These are phyloP conservation scores for Talaromyces proteolyticus DNA, from an alignment of 495 filamentous ascomycete genomes.

Conservation along the genomic window DNA sequence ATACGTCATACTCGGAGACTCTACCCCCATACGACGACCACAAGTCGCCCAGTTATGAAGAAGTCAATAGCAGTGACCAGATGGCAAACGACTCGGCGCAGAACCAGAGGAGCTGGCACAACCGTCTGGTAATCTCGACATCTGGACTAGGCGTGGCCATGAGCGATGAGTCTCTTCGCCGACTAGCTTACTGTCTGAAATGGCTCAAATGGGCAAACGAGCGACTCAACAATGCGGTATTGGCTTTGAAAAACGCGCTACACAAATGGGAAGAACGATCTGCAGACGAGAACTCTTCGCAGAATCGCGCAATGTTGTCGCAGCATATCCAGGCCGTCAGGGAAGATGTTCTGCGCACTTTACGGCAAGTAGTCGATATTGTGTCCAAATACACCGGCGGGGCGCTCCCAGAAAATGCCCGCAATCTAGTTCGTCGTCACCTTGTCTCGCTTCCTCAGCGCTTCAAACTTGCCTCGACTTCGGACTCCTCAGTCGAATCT, in stretches of 20 bases:
- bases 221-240: constrained; percentile 63
- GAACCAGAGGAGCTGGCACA: constrained; percentile 57
- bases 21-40: constrained; percentile 77
- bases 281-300: constrained; percentile 15
- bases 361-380: constrained; percentile 69
- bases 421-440: constrained; percentile 69
- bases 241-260: constrained; percentile 61
- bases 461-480: constrained; percentile 53
- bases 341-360: constrained; percentile 66
- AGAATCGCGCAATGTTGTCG: constrained; percentile 37
- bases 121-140: constrained; percentile 73
- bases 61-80: constrained; percentile 25
- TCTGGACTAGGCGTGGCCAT: constrained; percentile 82
- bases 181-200: constrained; percentile 69
- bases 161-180: constrained; percentile 73
- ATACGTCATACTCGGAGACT: constrained; percentile 54
- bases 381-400: constrained; percentile 81
- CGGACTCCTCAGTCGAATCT: constrained; percentile 34
- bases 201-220: constrained; percentile 74
- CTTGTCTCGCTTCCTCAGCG: constrained; percentile 72
- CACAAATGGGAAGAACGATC: constrained; percentile 62
- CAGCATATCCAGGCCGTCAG: constrained; percentile 64
- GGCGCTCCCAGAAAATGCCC: constrained; percentile 77
- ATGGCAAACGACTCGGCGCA: constrained; percentile 6
- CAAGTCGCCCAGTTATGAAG: constrained; percentile 65